Evolutionary conservation across 805 yeast genomes (phyloP), one percentile per base, ranked within the genome.

Genomic region (Candida peoriensis): DNA sequence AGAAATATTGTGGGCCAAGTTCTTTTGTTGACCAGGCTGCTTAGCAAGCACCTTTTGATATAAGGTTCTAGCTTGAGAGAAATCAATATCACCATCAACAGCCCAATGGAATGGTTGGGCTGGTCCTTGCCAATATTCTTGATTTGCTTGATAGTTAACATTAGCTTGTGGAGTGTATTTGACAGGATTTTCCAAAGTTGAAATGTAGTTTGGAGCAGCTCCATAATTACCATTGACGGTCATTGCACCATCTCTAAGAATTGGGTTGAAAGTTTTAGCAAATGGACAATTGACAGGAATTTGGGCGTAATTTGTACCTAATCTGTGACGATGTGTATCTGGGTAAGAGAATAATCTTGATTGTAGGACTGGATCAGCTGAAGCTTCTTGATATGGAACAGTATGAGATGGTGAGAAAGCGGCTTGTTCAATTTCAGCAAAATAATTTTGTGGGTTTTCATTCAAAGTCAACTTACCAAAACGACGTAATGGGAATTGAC

Each of bases 271-370:
- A 8, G 70, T 66, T 34, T 62, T 61, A 18, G 74, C 76, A 42
- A 72, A 64, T 38, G 96, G 95, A 61, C 94, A 82, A 60, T 86
- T 86, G 49, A 84, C 88, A n/a, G 96, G 96, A 38, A 86, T 80
- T 62, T 83, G 90, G 31, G 74, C 71, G 62, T 81, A 86, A 65
- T 86, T 83, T 25, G 76, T 69, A 34, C 67, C 85, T 55, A 84
- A 64, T 63, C 94, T 74, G 66, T 84, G 82, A 60, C 94, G 79
- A 56, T 82, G 90, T 20, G 94, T 84, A 60, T 84, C 94, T 35
- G 89, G 79, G 64, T 84, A 84, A 1, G 90, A 80, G 60, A 81
- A 84, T 51, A 84, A 66, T 63, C 94, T 74, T 9, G 88, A 75
- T 59, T 84, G 93, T 53, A 84, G 68, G 23, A 84, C 90, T 3